Evolutionary conservation across 1,139 yeast genomes (phyloP).

Genomic region (Meyerozyma smithsonii): DNA sequence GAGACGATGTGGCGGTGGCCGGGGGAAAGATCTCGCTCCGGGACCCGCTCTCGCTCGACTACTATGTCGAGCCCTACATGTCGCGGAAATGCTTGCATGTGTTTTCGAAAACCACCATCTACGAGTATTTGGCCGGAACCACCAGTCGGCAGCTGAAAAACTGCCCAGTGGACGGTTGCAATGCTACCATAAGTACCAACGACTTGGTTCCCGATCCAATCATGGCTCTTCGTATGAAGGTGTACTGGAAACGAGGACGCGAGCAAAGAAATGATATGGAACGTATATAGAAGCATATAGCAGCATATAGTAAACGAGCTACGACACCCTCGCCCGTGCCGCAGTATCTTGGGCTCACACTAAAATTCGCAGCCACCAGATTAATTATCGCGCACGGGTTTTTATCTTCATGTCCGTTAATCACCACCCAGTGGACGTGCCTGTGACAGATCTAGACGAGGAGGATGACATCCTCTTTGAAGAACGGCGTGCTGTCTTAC

Average conservation of each 20-base stretch:
- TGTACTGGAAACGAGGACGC: constrained; percentile 18
- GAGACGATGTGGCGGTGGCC: constrained; percentile 56
- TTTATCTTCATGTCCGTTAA: background rate
- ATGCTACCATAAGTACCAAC: constrained; percentile 17
- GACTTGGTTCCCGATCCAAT: constrained; percentile 41
- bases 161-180: constrained; percentile 51
- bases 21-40: constrained; percentile 64
- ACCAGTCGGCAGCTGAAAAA: constrained; percentile 9
- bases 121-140: constrained; percentile 20
- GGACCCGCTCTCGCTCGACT: constrained; percentile 59
- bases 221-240: constrained; percentile 47
- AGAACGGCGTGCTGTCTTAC: constrained; percentile 6
- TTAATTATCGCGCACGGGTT: background rate
- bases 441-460: constrained; percentile 14
- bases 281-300: background rate
- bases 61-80: constrained; percentile 48
- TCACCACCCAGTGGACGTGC: constrained; percentile 12
- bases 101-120: constrained; percentile 47
- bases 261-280: constrained; percentile 4
- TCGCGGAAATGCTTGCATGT: constrained; percentile 57
- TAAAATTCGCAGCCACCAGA: background rate
- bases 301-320: background rate
- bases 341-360: too few relatives aligned
- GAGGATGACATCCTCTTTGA: constrained; percentile 10
- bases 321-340: too few relatives aligned